Evolutionary conservation across 116 monocot genomes (phyloP).

Genomic region (Dioscorea cayenensis): DNA sequence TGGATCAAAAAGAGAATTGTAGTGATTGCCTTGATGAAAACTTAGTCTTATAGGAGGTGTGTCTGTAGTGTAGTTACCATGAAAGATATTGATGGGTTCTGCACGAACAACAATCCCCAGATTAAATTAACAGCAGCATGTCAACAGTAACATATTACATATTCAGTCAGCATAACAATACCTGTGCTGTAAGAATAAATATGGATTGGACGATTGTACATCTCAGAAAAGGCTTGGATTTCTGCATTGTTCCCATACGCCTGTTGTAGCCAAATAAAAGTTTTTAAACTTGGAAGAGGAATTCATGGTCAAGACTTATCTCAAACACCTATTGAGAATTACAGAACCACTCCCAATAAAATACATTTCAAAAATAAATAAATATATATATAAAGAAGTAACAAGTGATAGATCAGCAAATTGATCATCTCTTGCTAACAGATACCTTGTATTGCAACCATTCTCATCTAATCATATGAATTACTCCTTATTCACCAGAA

Average conservation of each 20-base stretch:
- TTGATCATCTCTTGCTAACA: too few species aligned
- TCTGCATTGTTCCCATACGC: conserved; percentile 97
- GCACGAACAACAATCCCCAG: conserved; percentile 12
- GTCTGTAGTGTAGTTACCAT: conserved; percentile 86
- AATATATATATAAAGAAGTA: too few species aligned
- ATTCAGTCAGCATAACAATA: neutral
- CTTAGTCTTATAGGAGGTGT: conserved; percentile 88
- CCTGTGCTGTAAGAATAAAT: conserved; percentile 90
- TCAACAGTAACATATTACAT: neutral
- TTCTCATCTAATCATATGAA: too few species aligned
- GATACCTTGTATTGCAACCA: too few species aligned
- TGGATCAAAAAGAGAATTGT: conserved; percentile 96
- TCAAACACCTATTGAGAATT: too few species aligned
- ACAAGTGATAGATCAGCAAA: too few species aligned
- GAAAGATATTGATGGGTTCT: conserved; percentile 95
- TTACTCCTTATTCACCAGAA: neutral
- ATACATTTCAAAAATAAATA: too few species aligned
- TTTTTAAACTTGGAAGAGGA: neutral
- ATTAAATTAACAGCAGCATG: neutral
- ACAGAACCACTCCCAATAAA: too few species aligned
- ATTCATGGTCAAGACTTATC: too few species aligned
- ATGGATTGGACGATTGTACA: conserved; percentile 98
- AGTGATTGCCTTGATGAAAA: conserved; percentile 97
- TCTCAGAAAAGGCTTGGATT: conserved; percentile 94
- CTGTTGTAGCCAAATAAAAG: conserved; percentile 22